These are phyloP conservation scores for Cucurbita pepo DNA, from an alignment of 306 rosid genomes.

Conservation along the genomic window DNA sequence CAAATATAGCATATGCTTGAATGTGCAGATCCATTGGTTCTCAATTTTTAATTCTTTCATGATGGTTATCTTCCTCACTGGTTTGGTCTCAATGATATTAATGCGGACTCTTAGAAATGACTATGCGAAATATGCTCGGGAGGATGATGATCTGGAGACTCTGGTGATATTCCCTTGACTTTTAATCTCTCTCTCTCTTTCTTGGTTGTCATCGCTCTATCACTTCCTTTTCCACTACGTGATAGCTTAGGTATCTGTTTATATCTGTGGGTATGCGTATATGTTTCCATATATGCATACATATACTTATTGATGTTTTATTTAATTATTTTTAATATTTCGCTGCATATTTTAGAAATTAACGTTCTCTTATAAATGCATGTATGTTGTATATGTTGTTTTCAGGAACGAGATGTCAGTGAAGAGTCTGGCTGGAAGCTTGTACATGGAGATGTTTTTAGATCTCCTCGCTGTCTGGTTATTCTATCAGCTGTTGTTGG, in stretches of 20 bases:
- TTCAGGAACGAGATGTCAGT: conserved; percentile 88
- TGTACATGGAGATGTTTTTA: conserved; percentile 97
- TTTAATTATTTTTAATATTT: neutral
- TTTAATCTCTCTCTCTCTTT: neutral
- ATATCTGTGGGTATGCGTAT: neutral
- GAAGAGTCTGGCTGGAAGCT: conserved; percentile 99
- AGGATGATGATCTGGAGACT: conserved; percentile 90
- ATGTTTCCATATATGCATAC: neutral
- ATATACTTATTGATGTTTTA: neutral
- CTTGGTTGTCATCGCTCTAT: too few species aligned
- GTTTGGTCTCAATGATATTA: conserved; percentile 95
- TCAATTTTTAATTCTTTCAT: conserved; percentile 93
- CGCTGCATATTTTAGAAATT: neutral
- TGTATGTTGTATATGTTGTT: neutral
- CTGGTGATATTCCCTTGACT: conserved; percentile 37
- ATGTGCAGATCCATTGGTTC: conserved; percentile 90
- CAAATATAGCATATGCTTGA: conserved; percentile 6
- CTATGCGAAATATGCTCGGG: conserved; percentile 97
- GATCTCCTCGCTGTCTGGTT: conserved; percentile 65
- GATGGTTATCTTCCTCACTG: conserved; percentile 99
- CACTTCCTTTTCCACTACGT: too few species aligned
- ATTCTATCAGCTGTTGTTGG: conserved; percentile 91
- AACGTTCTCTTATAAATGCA: neutral
- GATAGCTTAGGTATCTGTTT: neutral
- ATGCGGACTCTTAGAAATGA: conserved; percentile 97